Evolutionary conservation across 441 rosid species (phyloP).

Genomic region (Dalechampia spathulata): DNA sequence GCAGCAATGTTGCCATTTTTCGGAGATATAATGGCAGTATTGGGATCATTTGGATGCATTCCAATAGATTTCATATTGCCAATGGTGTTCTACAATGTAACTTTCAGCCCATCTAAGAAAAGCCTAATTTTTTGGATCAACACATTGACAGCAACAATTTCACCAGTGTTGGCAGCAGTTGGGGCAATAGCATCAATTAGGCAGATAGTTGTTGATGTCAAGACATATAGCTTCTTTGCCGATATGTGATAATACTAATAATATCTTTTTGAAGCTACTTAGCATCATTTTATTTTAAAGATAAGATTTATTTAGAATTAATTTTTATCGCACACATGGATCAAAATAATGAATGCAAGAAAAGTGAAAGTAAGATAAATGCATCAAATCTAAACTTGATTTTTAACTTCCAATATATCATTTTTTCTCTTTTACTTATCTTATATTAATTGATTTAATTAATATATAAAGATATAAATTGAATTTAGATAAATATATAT

Average conservation of each 20-base stretch:
- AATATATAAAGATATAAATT: too few relatives aligned
- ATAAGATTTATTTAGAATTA: too few relatives aligned
- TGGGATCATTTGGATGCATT: constrained; percentile 51
- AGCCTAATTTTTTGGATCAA: constrained; percentile 34
- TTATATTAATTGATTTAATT: too few relatives aligned
- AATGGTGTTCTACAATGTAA: constrained; percentile 33
- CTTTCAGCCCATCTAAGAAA: constrained; percentile 38
- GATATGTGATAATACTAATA: constrained; percentile 29
- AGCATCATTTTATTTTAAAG: too few relatives aligned
- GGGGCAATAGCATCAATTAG: constrained; percentile 41
- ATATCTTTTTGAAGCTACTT: too few relatives aligned
- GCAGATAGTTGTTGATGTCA: constrained; percentile 41
- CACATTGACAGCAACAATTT: constrained; percentile 25
- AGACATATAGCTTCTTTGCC: constrained; percentile 37
- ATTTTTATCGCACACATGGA: too few relatives aligned
- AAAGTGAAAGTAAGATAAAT: too few relatives aligned
- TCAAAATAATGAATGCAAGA: too few relatives aligned
- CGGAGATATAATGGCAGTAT: constrained; percentile 46
- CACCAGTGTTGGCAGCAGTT: constrained; percentile 23
- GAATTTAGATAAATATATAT: too few relatives aligned
- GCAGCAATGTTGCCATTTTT: constrained; percentile 60
- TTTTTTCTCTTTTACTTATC: too few relatives aligned
- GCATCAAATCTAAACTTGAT: too few relatives aligned
- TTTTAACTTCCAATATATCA: too few relatives aligned
- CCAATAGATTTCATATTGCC: constrained; percentile 51